Percentiles rank a stretch among this genome's conserved stretches.
These are phyloP conservation scores for Solanum pennellii DNA, from an alignment of 257 asterid genomes.

Conservation along the genomic window DNA sequence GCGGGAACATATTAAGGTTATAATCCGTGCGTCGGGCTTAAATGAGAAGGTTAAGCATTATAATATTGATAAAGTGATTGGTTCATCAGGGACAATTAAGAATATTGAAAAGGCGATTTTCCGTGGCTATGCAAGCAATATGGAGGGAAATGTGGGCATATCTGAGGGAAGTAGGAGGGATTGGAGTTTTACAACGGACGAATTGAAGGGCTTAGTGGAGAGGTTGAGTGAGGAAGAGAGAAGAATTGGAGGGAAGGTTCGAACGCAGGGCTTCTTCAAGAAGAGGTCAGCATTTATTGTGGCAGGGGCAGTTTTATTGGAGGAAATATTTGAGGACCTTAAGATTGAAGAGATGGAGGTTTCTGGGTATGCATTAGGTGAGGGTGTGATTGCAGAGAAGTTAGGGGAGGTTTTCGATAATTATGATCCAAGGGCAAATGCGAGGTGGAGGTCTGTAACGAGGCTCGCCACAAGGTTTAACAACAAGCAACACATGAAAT, in stretches of 20 bases:
- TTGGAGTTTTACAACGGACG: constrained; percentile 52
- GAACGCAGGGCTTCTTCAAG: constrained; percentile 30
- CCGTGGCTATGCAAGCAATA: constrained; percentile 29
- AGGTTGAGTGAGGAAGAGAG: constrained; percentile 31
- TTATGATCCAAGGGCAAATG: constrained; percentile 44
- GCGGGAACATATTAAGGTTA: constrained; percentile 39
- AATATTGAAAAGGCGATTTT: constrained; percentile 56
- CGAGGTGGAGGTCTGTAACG: constrained; percentile 62
- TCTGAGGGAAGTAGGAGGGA: constrained; percentile 38
- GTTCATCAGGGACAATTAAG: constrained; percentile 72
- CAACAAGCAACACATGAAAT: constrained; percentile 53
- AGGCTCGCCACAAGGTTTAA: constrained; percentile 45
- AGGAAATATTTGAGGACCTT: constrained; percentile 43
- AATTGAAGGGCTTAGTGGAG: constrained; percentile 41
- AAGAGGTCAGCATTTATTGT: constrained; percentile 48
- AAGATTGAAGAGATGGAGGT: constrained; percentile 63
- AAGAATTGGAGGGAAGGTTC: constrained; percentile 30
- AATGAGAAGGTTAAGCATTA: constrained; percentile 30
- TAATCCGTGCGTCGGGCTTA: constrained; percentile 29
- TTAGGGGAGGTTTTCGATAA: constrained; percentile 28
- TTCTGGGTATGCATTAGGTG: constrained; percentile 66
- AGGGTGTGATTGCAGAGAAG: constrained; percentile 69
- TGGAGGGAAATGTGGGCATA: constrained; percentile 20
- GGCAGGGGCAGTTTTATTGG: constrained; percentile 58
- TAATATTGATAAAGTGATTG: constrained; percentile 41